Evolutionary conservation across 2,329 filamentous ascomycete genomes (phyloP).

Genomic region (Lecanoromycetidae sp.): DNA sequence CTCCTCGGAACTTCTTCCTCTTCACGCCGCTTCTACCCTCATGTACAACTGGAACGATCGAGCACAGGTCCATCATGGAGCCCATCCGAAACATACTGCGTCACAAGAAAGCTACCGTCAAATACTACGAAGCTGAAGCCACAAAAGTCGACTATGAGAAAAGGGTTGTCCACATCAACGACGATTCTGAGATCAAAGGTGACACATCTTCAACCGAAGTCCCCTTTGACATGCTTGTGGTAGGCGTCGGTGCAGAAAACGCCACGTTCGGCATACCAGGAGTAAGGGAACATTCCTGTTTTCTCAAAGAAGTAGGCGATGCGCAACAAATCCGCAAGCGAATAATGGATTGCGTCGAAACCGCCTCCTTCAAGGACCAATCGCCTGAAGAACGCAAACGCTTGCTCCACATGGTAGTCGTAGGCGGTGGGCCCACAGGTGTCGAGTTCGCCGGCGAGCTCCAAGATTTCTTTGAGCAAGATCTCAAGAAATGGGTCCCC

Average conservation of each 20-base stretch:
- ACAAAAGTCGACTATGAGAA: conserved; percentile 89
- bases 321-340: conserved; percentile 93
- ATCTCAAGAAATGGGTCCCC: conserved; percentile 95
- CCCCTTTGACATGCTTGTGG: conserved; percentile 93
- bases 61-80: conserved; percentile 99
- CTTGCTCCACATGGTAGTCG: conserved; percentile 94
- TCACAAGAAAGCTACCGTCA: conserved; percentile 84
- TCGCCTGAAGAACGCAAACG: conserved; percentile 76
- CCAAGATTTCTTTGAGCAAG: conserved; percentile 96
- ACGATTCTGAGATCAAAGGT: conserved; percentile 88
- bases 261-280: conserved; percentile 96
- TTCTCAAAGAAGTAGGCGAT: conserved; percentile 95
- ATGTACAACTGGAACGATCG: conserved; percentile 92
- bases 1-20: conserved; percentile 97
- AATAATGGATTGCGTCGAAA: conserved; percentile 99
- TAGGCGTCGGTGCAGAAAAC: conserved; percentile 95
- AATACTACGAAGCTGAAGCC: conserved; percentile 95
- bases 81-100: conserved; percentile 91
- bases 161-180: conserved; percentile 77
- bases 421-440: conserved; percentile 86
- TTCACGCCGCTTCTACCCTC: conserved; percentile 96
- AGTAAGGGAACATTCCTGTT: conserved; percentile 89
- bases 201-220: conserved; percentile 73
- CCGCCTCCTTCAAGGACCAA: conserved; percentile 96
- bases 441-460: conserved; percentile 98